Evolutionary conservation across 768 basidiomycete genomes (phyloP).

Genomic region (Leccinum aurantiacum): DNA sequence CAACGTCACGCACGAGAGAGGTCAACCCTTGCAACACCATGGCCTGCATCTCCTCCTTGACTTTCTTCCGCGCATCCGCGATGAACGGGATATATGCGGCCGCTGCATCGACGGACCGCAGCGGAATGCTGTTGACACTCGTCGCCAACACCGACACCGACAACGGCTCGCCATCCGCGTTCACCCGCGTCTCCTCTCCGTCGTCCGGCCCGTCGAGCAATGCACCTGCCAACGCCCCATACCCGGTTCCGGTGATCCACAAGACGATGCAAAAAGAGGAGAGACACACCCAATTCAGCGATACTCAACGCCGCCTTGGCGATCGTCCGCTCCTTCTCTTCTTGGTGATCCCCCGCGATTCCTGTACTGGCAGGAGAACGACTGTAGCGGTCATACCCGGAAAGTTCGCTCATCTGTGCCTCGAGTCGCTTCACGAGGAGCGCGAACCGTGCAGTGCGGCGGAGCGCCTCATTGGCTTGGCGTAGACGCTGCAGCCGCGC

Average conservation of each 20-base stretch:
- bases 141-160: slow-evolving; percentile 11
- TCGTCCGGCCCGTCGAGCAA: slow-evolving; percentile 46
- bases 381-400: slow-evolving; percentile 4
- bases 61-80: slow-evolving; percentile 63
- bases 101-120: slow-evolving; percentile 75
- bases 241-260: neutral
- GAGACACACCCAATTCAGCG: slow-evolving; percentile 79
- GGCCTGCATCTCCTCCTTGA: slow-evolving; percentile 85
- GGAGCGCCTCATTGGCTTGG: slow-evolving; percentile 79
- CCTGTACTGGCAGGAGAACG: neutral
- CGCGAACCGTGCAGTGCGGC: slow-evolving; percentile 83
- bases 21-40: slow-evolving; percentile 83
- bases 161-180: slow-evolving; percentile 9
- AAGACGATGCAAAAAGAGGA: neutral
- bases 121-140: slow-evolving; percentile 42
- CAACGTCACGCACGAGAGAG: slow-evolving; percentile 56
- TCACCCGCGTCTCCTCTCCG: neutral
- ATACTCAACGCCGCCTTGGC: slow-evolving; percentile 94
- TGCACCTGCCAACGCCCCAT: slow-evolving; percentile 37
- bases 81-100: slow-evolving; percentile 69
- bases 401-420: slow-evolving; percentile 76
- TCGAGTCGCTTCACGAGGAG: slow-evolving; percentile 81
- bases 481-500: slow-evolving; percentile 74
- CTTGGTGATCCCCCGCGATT: slow-evolving; percentile 46
- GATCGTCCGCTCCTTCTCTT: slow-evolving; percentile 83